Evolutionary conservation across 805 yeast species (phyloP), one percentile per base, ranked within the genome.

Genomic region (Priceomyces medius): DNA sequence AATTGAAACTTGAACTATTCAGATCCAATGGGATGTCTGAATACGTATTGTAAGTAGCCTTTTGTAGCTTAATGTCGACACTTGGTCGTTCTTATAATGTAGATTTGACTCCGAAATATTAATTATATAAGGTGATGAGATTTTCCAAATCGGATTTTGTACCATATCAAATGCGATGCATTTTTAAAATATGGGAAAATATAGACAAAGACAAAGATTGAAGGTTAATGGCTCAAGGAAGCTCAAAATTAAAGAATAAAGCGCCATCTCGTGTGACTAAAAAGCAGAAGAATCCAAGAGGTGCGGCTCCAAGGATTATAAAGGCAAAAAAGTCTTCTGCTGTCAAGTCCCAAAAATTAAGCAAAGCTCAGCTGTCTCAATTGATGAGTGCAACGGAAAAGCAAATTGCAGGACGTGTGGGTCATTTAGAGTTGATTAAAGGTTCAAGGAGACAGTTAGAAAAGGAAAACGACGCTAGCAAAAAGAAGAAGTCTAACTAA

Each of bases 361-460:
- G 74, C 38, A 83, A 81, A 59, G 70, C 74, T 31, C 85, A 79
- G 56, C 61, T 71, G 29, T 74, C 79, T 3, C 77, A 72, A 51
- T 79, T 70, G 59, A 71, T 65, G 37, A 57, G 79, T 3, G 71
- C 78, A 31, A 91, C 98, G 3, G 99, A 91, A 65, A 88, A 80
- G 66, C 73, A 88, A 43, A 80, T 91, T 51, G 83, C 97, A 2
- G 75, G 95, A 42, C 77, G 91, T 60, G 97, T 91, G 6, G 99
- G 99, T 19, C 98, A 91, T 63, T 74, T 91, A 54, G 99, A 91
- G 66, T 61, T 91, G 29, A 69, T 91, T 49, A 89, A 87, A 63
- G 99, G 99, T 12, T 82, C 93, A 6, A 81, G 97, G 71, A 80
- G 95, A 66, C 80, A 85, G 53, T 44, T 87, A 13, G 96, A 88